Percentiles rank a stretch among this genome's conserved stretches.
phyloP scores from a whole-genome alignment of 345 rosid genomes.

The Trapa incisa region DNA sequence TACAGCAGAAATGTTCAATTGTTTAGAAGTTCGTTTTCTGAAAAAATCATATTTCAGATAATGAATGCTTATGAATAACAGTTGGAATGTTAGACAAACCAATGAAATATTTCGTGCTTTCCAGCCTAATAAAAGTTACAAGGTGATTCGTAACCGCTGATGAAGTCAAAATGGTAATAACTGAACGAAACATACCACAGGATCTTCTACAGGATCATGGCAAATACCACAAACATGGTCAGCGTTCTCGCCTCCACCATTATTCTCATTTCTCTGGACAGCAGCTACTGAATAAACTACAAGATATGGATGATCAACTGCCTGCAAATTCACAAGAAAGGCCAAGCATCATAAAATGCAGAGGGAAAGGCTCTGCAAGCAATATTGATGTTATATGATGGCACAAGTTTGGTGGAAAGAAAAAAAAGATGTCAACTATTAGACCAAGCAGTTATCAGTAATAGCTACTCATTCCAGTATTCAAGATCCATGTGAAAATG shows the following conservation, averaged over 20 bases:
- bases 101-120: not conserved
- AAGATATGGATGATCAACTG: constrained; percentile 97
- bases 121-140: not conserved
- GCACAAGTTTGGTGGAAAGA: not conserved
- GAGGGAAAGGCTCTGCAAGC: not conserved
- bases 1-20: not conserved
- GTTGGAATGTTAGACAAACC: not conserved
- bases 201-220: constrained; percentile 70
- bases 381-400: not conserved
- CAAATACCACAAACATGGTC: constrained; percentile 70
- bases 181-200: constrained; percentile 39
- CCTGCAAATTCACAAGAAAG: constrained; percentile 37
- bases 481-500: not conserved
- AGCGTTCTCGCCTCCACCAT: constrained; percentile 18
- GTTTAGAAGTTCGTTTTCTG: not conserved
- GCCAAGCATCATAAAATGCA: not conserved
- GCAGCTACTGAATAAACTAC: constrained; percentile 62
- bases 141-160: not conserved
- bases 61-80: not conserved
- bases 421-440: not conserved
- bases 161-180: not conserved
- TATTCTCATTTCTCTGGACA: constrained; percentile 22
- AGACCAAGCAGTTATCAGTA: not conserved
- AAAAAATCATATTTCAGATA: not conserved
- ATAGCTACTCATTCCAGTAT: not conserved